Base-by-base conservation (phyloP, 192 early-diverging fungal genomes). In the Backusella luteola region DNA sequence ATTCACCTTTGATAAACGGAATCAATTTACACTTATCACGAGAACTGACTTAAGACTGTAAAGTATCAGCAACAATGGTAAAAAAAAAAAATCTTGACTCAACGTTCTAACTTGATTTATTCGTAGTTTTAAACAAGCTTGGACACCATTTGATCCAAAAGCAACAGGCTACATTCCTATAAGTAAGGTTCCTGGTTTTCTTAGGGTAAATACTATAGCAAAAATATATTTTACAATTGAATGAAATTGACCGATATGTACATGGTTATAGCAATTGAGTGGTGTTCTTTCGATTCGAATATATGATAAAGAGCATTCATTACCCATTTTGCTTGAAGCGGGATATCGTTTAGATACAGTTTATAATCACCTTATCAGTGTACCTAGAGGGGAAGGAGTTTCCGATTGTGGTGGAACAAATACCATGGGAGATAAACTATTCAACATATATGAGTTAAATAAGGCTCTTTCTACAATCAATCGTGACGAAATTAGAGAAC, bases 1-100 rank as follows among this genome's bases (percentile, higher is more conserved):
- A 0, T 79, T 75, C 32, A 75, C 78, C 1, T 79, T 79, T 71
- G 78, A 79, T 34, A 75, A 75, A 52, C 68, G 74, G 2, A 79
- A 75, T 38, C 41, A 66, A 42, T 79, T 75, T 19, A 75, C 67
- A 8, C 73, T 72, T 26, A 34, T 79, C 5, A 75, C 78, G 11
- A 35, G 56, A 7, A 39, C 74, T 1, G 78, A 79, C 67, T 23
- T 79, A 19, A 39, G 73, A 52, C 32, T 34, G 78, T 79, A 52
- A 52, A 59, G 53, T 9, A 23, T 59, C 8, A 26, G 2, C 8
- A 26, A 26, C 8, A 59, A 1, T 32, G 32, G 2, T 1, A 56
- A 9, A 56, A 8, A 11, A 11, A 56, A 26, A n/a, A 1, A 21
- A 56, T 9, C 21, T 56, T 9, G 11, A 12, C 53, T 56, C 53